Percentiles rank a stretch among this genome's conserved stretches.
Conservation (phyloP, 2,329 filamentous ascomycete species). For the Triangularia setosa region DNA sequence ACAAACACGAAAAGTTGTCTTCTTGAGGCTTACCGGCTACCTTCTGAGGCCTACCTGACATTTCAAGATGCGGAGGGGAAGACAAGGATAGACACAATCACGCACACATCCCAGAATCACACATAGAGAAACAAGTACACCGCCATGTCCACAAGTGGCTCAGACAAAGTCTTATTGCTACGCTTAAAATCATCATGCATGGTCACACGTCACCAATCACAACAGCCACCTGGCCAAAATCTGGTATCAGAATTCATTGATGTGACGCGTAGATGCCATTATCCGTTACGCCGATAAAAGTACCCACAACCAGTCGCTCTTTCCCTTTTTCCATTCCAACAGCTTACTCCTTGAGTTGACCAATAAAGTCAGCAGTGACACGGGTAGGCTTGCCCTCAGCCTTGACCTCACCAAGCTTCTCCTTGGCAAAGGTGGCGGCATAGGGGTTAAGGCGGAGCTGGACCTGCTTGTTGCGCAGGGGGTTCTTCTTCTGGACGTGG, state of each 20-base stretch:
- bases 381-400: constrained; percentile 24
- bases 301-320: constrained; percentile 23
- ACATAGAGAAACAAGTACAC: background rate
- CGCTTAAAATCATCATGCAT: constrained; percentile 3
- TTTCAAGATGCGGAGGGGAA: background rate
- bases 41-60: background rate
- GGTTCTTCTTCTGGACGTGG: constrained; percentile 99
- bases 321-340: constrained; percentile 12
- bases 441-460: constrained; percentile 98
- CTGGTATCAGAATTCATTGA: constrained; percentile 31
- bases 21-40: background rate
- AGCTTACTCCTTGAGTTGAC: constrained; percentile 26
- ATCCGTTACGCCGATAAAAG: constrained; percentile 30
- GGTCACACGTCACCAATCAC: constrained; percentile 19
- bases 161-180: background rate
- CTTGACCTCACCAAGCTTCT: constrained; percentile 65
- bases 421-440: constrained; percentile 83
- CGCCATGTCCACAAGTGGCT: background rate
- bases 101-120: background rate
- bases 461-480: constrained; percentile 97
- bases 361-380: constrained; percentile 22
- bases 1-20: no score
- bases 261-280: constrained; percentile 27
- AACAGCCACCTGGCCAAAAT: constrained; percentile 8
- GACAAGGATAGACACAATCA: background rate